Evolutionary conservation across 768 basidiomycete genomes (phyloP).

Genomic region (Multifurca ochricompacta): DNA sequence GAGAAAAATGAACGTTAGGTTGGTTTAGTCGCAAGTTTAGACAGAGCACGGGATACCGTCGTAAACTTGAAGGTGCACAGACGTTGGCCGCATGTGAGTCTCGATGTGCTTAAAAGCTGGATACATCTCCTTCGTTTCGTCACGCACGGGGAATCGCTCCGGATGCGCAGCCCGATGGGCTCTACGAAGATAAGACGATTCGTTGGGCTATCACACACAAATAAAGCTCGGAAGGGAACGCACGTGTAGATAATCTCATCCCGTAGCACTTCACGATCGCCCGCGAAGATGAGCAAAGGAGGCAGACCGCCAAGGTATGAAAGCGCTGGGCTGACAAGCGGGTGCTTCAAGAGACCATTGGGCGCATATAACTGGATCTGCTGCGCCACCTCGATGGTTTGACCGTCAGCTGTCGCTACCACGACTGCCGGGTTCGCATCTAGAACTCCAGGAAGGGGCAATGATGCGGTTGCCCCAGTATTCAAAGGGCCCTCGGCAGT

Average conservation of each 20-base stretch:
- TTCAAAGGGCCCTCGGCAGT: constrained; percentile 34
- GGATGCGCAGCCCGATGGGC: constrained; percentile 93
- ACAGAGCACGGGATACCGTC: constrained; percentile 47
- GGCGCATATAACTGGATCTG: constrained; percentile 86
- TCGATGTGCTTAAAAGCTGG: constrained; percentile 51
- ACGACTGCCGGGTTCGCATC: constrained; percentile 38
- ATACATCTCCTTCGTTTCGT: constrained; percentile 43
- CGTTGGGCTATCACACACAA: neutral
- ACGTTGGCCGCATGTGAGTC: constrained; percentile 47
- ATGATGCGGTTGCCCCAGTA: constrained; percentile 40
- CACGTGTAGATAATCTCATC: constrained; percentile 89
- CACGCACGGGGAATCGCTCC: constrained; percentile 46
- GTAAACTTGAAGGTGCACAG: constrained; percentile 89
- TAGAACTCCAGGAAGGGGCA: constrained; percentile 32
- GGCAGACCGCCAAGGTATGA: constrained; percentile 87
- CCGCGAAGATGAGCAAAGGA: constrained; percentile 75
- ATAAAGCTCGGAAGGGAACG: constrained; percentile 25
- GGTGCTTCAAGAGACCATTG: constrained; percentile 70
- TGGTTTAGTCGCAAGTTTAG: constrained; percentile 9
- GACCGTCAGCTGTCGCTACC: constrained; percentile 41
- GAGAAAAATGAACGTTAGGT: neutral
- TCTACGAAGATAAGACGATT: constrained; percentile 35
- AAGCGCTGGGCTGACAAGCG: constrained; percentile 73
- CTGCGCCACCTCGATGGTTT: constrained; percentile 44
- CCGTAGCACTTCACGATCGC: constrained; percentile 85